These are phyloP conservation scores for Ustilago crameri DNA, from an alignment of 1,284 basidiomycete genomes.

Conservation along the genomic window DNA sequence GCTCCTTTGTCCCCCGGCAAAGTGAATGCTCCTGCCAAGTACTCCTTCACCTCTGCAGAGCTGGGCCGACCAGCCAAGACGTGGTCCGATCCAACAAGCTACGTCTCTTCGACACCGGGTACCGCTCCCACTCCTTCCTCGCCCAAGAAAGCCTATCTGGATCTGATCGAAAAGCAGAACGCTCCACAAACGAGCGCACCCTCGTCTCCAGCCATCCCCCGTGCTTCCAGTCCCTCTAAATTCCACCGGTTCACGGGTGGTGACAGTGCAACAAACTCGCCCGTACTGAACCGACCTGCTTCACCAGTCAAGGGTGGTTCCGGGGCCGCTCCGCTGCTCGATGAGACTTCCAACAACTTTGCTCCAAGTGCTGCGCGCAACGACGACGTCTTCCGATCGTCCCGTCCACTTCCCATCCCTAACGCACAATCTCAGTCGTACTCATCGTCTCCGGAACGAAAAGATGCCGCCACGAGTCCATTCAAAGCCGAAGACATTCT, in stretches of 20 bases:
- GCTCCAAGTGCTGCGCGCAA: constrained; percentile 4
- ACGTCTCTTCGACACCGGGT: constrained; percentile 7
- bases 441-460: constrained; percentile 24
- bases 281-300: constrained; percentile 26
- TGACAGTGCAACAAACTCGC: constrained; percentile 27
- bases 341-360: background rate
- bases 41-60: constrained; percentile 36
- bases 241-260: constrained; percentile 28
- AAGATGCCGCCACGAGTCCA: constrained; percentile 52
- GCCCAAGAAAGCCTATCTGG: constrained; percentile 47
- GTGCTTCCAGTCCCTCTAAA: constrained; percentile 50
- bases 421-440: constrained; percentile 22
- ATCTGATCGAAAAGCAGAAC: constrained; percentile 44
- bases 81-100: constrained; percentile 1
- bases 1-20: constrained; percentile 20
- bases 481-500: constrained; percentile 45
- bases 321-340: background rate
- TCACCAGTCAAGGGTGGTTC: constrained; percentile 37
- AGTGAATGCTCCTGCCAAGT: constrained; percentile 38
- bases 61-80: constrained; percentile 25
- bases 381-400: constrained; percentile 16
- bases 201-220: constrained; percentile 36
- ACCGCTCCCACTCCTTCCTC: constrained; percentile 19
- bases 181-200: constrained; percentile 20
- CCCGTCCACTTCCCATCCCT: constrained; percentile 34